These are phyloP conservation scores for Rhododendron williamsianum DNA, from an alignment of 148 eudicot genomes.

Conservation along the genomic window DNA sequence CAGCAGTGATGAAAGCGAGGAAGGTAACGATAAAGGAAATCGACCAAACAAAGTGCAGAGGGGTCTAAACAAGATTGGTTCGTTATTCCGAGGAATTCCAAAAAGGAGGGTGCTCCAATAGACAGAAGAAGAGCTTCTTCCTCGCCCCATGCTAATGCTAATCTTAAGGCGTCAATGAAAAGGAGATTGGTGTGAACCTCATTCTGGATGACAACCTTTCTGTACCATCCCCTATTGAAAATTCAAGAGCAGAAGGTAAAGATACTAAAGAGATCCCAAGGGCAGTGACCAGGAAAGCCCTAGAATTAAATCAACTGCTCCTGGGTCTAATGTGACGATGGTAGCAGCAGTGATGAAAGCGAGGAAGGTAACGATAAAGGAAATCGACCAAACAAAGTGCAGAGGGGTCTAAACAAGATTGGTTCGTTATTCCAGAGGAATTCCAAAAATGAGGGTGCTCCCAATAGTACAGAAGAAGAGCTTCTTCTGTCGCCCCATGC, in stretches of 20 bases:
- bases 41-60: constrained; percentile 32
- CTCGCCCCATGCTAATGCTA: constrained; percentile 47
- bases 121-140: constrained; percentile 18
- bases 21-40: constrained; percentile 26
- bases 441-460: constrained; percentile 27
- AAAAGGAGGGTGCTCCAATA: constrained; percentile 22
- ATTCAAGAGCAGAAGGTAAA: constrained; percentile 21
- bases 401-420: constrained; percentile 48
- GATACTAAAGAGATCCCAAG: constrained; percentile 20
- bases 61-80: constrained; percentile 48
- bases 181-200: constrained; percentile 43
- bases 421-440: constrained; percentile 49
- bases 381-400: constrained; percentile 26
- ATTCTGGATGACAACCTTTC: constrained; percentile 39
- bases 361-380: constrained; percentile 33
- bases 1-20: constrained; percentile 41
- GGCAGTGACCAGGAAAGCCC: constrained; percentile 38
- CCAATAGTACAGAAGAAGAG: constrained; percentile 13
- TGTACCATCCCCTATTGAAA: constrained; percentile 16
- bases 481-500: constrained; percentile 36
- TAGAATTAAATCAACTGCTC: constrained; percentile 28
- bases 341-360: constrained; percentile 41
- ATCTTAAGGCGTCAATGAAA: constrained; percentile 44
- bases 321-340: constrained; percentile 25
- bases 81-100: constrained; percentile 40